phyloP scores from a whole-genome alignment of 805 yeast species.

The Metschnikowia koreensis region DNA sequence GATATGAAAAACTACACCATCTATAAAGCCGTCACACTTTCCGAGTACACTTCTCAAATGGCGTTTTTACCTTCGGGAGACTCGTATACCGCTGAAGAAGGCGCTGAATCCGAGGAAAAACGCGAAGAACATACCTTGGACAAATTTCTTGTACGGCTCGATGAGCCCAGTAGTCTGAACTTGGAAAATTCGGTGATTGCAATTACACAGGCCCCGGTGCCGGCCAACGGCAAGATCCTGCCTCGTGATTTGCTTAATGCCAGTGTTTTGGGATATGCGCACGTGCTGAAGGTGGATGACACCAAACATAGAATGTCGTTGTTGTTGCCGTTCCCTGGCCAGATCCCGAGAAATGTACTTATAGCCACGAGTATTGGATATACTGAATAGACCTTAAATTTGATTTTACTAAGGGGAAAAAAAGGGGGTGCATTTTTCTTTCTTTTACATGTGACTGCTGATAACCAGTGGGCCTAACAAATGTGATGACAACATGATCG shows the following conservation, averaged over 20 bases:
- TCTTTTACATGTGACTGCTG: too few species aligned
- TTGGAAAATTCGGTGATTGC: conserved; percentile 80
- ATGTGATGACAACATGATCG: too few species aligned
- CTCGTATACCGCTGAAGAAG: conserved; percentile 35
- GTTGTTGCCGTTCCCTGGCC: conserved; percentile 84
- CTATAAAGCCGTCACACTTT: conserved; percentile 53
- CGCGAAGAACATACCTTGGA: conserved; percentile 30
- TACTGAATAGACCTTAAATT: conserved; percentile 52
- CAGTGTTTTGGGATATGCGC: conserved; percentile 76
- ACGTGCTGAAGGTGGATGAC: conserved; percentile 73
- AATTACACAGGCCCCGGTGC: conserved; percentile 38
- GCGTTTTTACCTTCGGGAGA: conserved; percentile 45
- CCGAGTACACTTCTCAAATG: conserved; percentile 35
- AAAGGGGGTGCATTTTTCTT: too few species aligned
- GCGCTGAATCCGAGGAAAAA: conserved; percentile 11
- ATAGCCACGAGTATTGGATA: conserved; percentile 78
- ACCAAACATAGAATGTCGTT: conserved; percentile 63
- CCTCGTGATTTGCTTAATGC: conserved; percentile 51
- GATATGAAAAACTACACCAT: conserved; percentile 60
- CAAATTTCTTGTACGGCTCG: conserved; percentile 32
- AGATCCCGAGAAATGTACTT: conserved; percentile 71
- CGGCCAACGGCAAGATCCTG: conserved; percentile 37
- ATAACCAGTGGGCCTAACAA: too few species aligned
- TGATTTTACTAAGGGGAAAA: neutral
- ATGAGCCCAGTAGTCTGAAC: conserved; percentile 49